Percentiles rank a stretch among this genome's conserved stretches.
Conservation (phyloP, 75 land plant species). For the Ceratopteris richardii region DNA sequence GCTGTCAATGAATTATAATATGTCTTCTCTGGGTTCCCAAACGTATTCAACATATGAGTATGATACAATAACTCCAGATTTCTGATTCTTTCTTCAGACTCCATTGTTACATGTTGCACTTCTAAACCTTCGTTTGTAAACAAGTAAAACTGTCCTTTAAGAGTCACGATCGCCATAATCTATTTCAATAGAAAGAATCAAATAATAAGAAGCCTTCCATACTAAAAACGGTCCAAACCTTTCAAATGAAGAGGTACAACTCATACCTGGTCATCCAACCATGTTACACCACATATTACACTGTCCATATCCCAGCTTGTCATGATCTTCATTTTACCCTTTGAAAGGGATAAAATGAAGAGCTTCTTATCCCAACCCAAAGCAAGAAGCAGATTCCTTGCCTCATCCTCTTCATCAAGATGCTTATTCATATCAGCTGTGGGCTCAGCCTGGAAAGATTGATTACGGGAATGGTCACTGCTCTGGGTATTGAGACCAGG, state of each 20-base stretch:
- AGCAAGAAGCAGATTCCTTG: slow-evolving; percentile 50
- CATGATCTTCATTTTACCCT: slow-evolving; percentile 62
- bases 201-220: no score
- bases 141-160: slow-evolving; percentile 63
- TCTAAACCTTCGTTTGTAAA: slow-evolving; percentile 76
- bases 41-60: slow-evolving; percentile 56
- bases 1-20: slow-evolving; percentile 76
- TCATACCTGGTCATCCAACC: slow-evolving; percentile 91
- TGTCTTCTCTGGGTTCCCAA: slow-evolving; percentile 94
- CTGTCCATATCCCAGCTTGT: slow-evolving; percentile 78
- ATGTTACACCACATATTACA: slow-evolving; percentile 73
- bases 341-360: slow-evolving; percentile 63
- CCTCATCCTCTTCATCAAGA: slow-evolving; percentile 7
- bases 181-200: slow-evolving; percentile 11
- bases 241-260: no score
- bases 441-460: not conserved
- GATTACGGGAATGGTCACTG: not conserved
- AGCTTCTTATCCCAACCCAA: slow-evolving; percentile 92
- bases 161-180: slow-evolving; percentile 81
- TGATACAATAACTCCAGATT: slow-evolving; percentile 63
- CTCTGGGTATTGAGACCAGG: slow-evolving; percentile 27
- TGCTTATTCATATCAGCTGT: slow-evolving; percentile 7
- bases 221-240: no score
- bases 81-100: slow-evolving; percentile 34
- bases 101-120: slow-evolving; percentile 57